Evolutionary conservation across 129 eudicot genomes (phyloP).

Genomic region (Tagetes patula): DNA sequence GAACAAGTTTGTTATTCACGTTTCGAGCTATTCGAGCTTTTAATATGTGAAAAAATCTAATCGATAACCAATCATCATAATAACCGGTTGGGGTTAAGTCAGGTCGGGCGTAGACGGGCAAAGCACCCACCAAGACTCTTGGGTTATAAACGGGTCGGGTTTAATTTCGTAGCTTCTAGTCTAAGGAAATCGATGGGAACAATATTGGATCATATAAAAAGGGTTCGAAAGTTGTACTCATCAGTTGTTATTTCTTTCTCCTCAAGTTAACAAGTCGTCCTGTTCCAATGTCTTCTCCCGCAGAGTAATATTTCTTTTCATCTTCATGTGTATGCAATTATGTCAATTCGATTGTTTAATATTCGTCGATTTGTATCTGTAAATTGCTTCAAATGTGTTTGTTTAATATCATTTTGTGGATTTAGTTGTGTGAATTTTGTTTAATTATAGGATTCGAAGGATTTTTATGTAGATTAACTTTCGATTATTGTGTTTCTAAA

Average conservation of each 20-base stretch:
- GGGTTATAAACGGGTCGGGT: constrained; percentile 1
- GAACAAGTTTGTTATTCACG: too few relatives aligned
- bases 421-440: not conserved
- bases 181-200: not conserved
- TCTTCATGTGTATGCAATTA: not conserved
- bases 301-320: constrained; percentile 11
- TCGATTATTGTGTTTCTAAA: not conserved
- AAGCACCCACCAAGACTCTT: too few relatives aligned
- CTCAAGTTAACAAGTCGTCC: constrained; percentile 5
- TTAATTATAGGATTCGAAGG: not conserved
- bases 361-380: not conserved
- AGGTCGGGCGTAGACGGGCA: too few relatives aligned
- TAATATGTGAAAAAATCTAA: too few relatives aligned
- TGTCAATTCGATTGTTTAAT: not conserved
- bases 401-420: not conserved
- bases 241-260: constrained; percentile 6
- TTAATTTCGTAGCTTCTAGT: not conserved
- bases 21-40: too few relatives aligned
- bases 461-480: not conserved
- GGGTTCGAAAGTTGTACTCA: not conserved
- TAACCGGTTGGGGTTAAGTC: too few relatives aligned
- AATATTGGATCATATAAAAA: not conserved
- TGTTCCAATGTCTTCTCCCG: constrained; percentile 17
- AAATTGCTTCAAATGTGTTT: not conserved
- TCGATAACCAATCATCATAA: too few relatives aligned